phyloP scores from a whole-genome alignment of 495 filamentous ascomycete genomes.

The Xylaria castorea region DNA sequence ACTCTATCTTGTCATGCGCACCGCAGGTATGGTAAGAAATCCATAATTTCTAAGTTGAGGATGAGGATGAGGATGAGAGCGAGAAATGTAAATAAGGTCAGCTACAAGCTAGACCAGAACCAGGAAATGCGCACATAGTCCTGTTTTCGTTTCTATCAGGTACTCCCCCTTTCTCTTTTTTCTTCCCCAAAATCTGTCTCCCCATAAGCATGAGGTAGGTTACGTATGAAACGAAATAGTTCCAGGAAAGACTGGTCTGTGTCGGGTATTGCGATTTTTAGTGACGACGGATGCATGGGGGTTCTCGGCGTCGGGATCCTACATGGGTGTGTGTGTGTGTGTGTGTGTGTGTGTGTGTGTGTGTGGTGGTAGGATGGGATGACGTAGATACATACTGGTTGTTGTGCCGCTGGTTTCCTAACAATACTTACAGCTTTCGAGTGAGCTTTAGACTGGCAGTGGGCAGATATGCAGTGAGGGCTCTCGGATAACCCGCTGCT shows the following conservation, averaged over 20 bases:
- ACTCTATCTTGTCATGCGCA: background rate
- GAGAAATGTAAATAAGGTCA: background rate
- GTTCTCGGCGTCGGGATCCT: too few relatives aligned
- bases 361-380: background rate
- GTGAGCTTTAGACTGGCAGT: too few relatives aligned
- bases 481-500: too few relatives aligned
- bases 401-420: background rate
- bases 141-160: background rate
- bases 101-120: background rate
- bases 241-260: background rate
- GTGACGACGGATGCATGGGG: background rate
- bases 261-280: background rate
- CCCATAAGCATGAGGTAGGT: background rate
- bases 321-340: background rate
- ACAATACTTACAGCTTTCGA: too few relatives aligned
- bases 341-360: too few relatives aligned
- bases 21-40: background rate
- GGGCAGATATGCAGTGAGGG: too few relatives aligned
- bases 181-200: too few relatives aligned
- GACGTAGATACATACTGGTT: background rate
- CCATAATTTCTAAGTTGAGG: background rate
- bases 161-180: too few relatives aligned
- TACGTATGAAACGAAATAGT: background rate
- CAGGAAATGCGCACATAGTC: background rate
- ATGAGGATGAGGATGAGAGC: background rate